Percentiles rank a stretch among this genome's conserved stretches.
phyloP scores from a whole-genome alignment of 805 yeast species.

The Ogataea chonburiensis region DNA sequence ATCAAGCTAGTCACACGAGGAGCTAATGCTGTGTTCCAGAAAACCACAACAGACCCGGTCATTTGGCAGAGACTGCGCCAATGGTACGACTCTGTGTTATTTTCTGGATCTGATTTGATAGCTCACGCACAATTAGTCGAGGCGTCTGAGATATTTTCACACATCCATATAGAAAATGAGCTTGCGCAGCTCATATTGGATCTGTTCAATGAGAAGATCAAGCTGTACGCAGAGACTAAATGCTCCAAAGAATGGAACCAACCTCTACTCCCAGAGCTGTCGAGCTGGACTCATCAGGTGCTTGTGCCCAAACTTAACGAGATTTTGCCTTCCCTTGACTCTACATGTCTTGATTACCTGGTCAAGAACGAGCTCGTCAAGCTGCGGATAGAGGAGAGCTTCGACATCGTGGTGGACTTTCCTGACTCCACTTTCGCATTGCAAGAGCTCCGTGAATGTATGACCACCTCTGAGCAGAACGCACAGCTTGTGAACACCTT shows the following conservation, averaged over 20 bases:
- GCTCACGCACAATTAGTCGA: slow-evolving; percentile 17
- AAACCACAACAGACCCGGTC: slow-evolving; percentile 4
- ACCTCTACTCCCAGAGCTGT: slow-evolving; percentile 36
- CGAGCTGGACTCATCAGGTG: slow-evolving; percentile 39
- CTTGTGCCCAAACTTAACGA: slow-evolving; percentile 35
- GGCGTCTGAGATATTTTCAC: slow-evolving; percentile 20
- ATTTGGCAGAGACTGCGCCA: slow-evolving; percentile 13
- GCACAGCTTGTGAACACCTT: slow-evolving; percentile 51
- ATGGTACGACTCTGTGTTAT: slow-evolving; percentile 20
- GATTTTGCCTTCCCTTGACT: slow-evolving; percentile 18
- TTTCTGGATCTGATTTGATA: slow-evolving; percentile 9
- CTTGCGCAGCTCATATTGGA: slow-evolving; percentile 34
- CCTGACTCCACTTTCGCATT: slow-evolving; percentile 56
- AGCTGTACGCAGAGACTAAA: slow-evolving; percentile 27
- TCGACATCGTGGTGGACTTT: slow-evolving; percentile 51
- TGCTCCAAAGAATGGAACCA: slow-evolving; percentile 40
- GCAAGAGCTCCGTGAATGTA: slow-evolving; percentile 54
- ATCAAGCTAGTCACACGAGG: slow-evolving; percentile 21
- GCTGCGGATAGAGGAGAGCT: slow-evolving; percentile 59
- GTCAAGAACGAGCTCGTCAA: slow-evolving; percentile 29
- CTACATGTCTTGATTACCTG: slow-evolving; percentile 20
- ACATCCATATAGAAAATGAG: slow-evolving; percentile 24
- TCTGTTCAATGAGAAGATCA: slow-evolving; percentile 39
- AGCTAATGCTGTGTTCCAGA: slow-evolving; percentile 26
- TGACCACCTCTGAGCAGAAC: slow-evolving; percentile 49